These are phyloP conservation scores for Coprinopsis cinerea DNA, from an alignment of 768 basidiomycete genomes.

Conservation along the genomic window DNA sequence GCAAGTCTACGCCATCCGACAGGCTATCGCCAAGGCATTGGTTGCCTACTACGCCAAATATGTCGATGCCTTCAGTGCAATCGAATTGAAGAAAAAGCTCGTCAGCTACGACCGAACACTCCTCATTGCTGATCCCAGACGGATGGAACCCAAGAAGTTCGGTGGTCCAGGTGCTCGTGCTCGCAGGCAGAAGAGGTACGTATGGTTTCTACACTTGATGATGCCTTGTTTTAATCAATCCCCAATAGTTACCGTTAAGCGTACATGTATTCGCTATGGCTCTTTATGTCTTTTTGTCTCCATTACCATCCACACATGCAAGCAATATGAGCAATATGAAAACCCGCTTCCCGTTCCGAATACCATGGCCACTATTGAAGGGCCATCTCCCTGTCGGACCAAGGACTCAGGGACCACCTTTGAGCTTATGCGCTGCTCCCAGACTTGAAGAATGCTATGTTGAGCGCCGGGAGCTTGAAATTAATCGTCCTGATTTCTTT, in stretches of 20 bases:
- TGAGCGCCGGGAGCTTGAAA: too few species aligned
- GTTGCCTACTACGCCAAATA: conserved; percentile 99
- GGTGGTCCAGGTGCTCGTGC: conserved; percentile 98
- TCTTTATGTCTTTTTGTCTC: conserved; percentile 35
- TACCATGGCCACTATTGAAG: background rate
- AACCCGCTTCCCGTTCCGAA: conserved; percentile 9
- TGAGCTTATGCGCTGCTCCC: background rate
- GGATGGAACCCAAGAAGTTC: conserved; percentile 99
- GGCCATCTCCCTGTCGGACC: too few species aligned
- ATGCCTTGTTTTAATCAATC: background rate
- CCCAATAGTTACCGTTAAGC: conserved; percentile 67
- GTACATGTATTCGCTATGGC: conserved; percentile 34
- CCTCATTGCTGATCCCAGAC: conserved; percentile 89
- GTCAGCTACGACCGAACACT: conserved; percentile 92
- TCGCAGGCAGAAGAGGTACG: conserved; percentile 93
- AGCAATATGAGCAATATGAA: conserved; percentile 14
- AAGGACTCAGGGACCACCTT: too few species aligned
- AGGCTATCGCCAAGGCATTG: conserved; percentile 96
- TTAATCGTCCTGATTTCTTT: too few species aligned
- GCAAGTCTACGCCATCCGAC: conserved; percentile 97
- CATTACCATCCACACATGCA: conserved; percentile 30
- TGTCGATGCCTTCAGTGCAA: conserved; percentile 92
- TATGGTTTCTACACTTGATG: conserved; percentile 9
- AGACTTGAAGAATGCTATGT: too few species aligned
- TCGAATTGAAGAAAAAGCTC: conserved; percentile 97